These are phyloP conservation scores for Eucalyptus cloeziana DNA, from an alignment of 345 rosid genomes.

Conservation along the genomic window DNA sequence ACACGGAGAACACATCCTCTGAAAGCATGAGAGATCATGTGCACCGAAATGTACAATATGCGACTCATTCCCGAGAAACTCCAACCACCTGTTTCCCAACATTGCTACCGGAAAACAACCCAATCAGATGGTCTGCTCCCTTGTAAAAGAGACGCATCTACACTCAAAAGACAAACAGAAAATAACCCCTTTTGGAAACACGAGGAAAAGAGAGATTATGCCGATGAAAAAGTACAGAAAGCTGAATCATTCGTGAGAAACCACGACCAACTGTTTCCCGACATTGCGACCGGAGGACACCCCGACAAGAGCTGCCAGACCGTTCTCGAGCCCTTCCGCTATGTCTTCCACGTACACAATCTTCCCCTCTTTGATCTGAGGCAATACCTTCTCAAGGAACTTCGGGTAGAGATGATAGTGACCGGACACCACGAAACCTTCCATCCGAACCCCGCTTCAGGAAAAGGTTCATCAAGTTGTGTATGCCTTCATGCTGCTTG, in stretches of 20 bases:
- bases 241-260: background rate
- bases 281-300: background rate
- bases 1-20: background rate
- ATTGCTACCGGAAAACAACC: slow-evolving; percentile 13
- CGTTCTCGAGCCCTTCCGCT: background rate
- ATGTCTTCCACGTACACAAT: slow-evolving; percentile 5
- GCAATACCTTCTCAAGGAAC: slow-evolving; percentile 8
- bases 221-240: background rate
- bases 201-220: background rate
- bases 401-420: background rate
- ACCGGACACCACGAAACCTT: background rate
- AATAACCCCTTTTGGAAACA: background rate
- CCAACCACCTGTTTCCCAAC: slow-evolving; percentile 8
- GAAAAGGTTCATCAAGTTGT: background rate
- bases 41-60: background rate
- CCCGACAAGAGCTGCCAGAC: slow-evolving; percentile 2
- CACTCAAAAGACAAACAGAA: background rate
- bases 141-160: background rate
- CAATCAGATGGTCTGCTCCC: background rate
- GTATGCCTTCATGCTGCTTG: background rate
- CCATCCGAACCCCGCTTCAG: background rate
- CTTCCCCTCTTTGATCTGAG: slow-evolving; percentile 1
- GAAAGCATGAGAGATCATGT: background rate
- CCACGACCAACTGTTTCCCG: slow-evolving; percentile 2
- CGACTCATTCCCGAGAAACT: slow-evolving; percentile 2